Percentiles rank a stretch among this genome's conserved stretches.
These are phyloP conservation scores for Suillus clintonianus DNA, from an alignment of 768 basidiomycete genomes.

Conservation along the genomic window DNA sequence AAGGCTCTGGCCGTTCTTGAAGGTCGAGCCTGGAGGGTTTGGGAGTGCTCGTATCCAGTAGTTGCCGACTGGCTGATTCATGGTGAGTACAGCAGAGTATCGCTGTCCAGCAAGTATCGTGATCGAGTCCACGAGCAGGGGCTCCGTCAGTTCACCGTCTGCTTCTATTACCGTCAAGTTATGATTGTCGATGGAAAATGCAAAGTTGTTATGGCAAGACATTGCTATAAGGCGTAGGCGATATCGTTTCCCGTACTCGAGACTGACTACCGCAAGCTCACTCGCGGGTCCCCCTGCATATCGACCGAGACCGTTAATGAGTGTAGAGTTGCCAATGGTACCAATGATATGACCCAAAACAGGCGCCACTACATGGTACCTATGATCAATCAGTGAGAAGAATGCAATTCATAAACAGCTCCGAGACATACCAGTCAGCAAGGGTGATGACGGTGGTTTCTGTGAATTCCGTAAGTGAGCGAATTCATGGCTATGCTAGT, in stretches of 20 bases:
- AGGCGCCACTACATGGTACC: slow-evolving; percentile 13
- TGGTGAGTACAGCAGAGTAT: slow-evolving; percentile 47
- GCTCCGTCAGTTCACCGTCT: slow-evolving; percentile 45
- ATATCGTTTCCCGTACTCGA: slow-evolving; percentile 44
- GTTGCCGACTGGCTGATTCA: slow-evolving; percentile 48
- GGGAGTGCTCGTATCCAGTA: slow-evolving; percentile 58
- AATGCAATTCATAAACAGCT: slow-evolving; percentile 1
- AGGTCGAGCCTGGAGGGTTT: slow-evolving; percentile 26
- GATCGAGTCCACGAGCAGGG: slow-evolving; percentile 44
- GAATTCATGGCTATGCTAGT: background rate
- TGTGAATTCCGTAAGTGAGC: slow-evolving; percentile 14
- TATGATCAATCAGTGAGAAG: slow-evolving; percentile 38
- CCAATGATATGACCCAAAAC: slow-evolving; percentile 11
- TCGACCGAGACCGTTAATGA: slow-evolving; percentile 58
- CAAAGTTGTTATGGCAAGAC: slow-evolving; percentile 46
- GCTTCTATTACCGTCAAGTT: slow-evolving; percentile 54
- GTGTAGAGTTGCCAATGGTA: slow-evolving; percentile 36
- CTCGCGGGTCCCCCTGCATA: slow-evolving; percentile 41
- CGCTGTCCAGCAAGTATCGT: slow-evolving; percentile 36
- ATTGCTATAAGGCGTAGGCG: slow-evolving; percentile 55
- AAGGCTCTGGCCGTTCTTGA: slow-evolving; percentile 42
- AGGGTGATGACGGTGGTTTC: slow-evolving; percentile 50
- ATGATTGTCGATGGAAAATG: slow-evolving; percentile 49
- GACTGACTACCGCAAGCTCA: slow-evolving; percentile 46
- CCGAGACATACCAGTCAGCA: slow-evolving; percentile 43